A percentile compares a stretch with the other conserved stretches of the same genome.
Evolutionary conservation across 192 early-diverging fungal species (phyloP).

Genomic region (Backusella tarrabulga): DNA sequence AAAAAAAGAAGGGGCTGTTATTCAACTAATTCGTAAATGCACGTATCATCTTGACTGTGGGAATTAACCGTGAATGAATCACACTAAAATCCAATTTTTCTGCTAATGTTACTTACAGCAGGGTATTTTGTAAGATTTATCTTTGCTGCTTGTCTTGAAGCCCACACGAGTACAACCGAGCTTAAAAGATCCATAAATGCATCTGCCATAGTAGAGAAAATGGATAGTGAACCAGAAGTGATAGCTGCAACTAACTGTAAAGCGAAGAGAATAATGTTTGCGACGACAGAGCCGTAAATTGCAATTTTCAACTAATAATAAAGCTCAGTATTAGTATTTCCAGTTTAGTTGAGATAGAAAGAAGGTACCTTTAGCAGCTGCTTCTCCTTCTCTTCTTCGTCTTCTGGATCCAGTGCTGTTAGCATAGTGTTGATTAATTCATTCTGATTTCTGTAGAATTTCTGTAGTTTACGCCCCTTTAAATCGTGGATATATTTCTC

Average conservation of each 20-base stretch:
- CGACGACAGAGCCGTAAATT: slow-evolving; percentile 64
- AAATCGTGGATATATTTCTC: slow-evolving; percentile 51
- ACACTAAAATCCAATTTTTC: neutral
- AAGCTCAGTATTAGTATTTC: neutral
- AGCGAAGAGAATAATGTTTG: slow-evolving; percentile 64
- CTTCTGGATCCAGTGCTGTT: slow-evolving; percentile 43
- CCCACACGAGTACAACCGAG: slow-evolving; percentile 59
- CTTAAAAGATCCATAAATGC: slow-evolving; percentile 80
- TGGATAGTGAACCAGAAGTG: slow-evolving; percentile 66
- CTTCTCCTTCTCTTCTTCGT: slow-evolving; percentile 37
- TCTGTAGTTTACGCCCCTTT: slow-evolving; percentile 46
- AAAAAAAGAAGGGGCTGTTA: neutral
- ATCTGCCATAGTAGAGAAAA: slow-evolving; percentile 82
- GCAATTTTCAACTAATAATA: slow-evolving; percentile 59
- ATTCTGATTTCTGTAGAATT: slow-evolving; percentile 83
- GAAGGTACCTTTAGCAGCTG: slow-evolving; percentile 36
- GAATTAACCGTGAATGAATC: neutral
- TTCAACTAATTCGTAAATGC: neutral
- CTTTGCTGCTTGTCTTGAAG: slow-evolving; percentile 57
- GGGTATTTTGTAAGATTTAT: slow-evolving; percentile 70
- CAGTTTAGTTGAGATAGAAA: neutral
- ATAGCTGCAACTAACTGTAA: slow-evolving; percentile 75
- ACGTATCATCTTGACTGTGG: neutral
- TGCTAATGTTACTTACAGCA: slow-evolving; percentile 39
- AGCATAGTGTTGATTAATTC: slow-evolving; percentile 76